These are phyloP conservation scores for Macroventuria anomochaeta DNA, from an alignment of 2,329 filamentous ascomycete species.

Conservation along the genomic window DNA sequence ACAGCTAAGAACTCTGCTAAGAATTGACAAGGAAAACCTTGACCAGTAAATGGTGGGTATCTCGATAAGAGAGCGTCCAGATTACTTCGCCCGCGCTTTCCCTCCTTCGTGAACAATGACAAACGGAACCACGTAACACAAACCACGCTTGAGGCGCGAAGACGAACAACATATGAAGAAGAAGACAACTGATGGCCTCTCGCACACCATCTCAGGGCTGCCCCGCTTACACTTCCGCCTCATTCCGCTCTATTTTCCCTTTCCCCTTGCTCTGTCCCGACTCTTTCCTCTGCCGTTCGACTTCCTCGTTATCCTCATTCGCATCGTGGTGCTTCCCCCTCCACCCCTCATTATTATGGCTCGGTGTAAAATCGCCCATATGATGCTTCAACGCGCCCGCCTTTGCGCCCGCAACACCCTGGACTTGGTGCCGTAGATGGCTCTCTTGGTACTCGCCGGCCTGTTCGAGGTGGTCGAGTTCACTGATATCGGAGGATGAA, in stretches of 20 bases:
- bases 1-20: too few species aligned
- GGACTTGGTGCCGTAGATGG: constrained; percentile 41
- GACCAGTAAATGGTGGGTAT: constrained; percentile 23
- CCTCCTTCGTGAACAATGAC: too few species aligned
- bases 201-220: too few species aligned
- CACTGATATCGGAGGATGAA: constrained; percentile 64
- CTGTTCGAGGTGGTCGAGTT: constrained; percentile 54
- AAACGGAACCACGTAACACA: too few species aligned
- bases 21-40: not conserved
- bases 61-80: constrained; percentile 25
- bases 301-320: constrained; percentile 24
- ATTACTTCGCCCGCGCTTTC: constrained; percentile 6
- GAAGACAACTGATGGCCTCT: too few species aligned
- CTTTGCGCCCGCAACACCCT: constrained; percentile 31
- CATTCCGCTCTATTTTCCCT: not conserved
- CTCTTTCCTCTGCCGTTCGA: constrained; percentile 12
- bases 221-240: not conserved
- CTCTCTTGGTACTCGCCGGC: constrained; percentile 28
- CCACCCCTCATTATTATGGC: constrained; percentile 35
- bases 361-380: constrained; percentile 33
- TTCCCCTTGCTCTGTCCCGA: constrained; percentile 1
- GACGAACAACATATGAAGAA: too few species aligned
- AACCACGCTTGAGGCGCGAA: too few species aligned
- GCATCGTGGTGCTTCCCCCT: constrained; percentile 25
- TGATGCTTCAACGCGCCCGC: constrained; percentile 34